Base-by-base conservation (phyloP, 2,329 filamentous ascomycete genomes). In the Aureobasidium leucospermi region DNA sequence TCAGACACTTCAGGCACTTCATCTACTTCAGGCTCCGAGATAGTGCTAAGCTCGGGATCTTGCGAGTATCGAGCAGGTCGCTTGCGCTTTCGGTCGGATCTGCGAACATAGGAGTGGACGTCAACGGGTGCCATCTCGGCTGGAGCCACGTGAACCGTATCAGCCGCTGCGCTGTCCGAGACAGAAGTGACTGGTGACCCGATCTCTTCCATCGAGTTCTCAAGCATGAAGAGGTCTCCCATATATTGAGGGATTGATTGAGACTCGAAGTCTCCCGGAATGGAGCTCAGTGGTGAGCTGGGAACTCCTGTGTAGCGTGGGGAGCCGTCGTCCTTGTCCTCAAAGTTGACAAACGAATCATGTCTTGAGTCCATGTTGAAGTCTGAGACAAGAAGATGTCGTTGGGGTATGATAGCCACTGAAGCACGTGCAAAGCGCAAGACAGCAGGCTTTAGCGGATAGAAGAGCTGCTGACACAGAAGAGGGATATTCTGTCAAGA, bases 11-110 rank as follows among this genome's bases (percentile, higher is more conserved):
- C 41, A 4, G 23, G 48, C 5, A 7, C 7, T 15, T 13, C 2
- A 13, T 42, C 34, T 8, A 34, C n/a, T 23, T 56, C 52, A 6
- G 39, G n/a, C 10, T 38, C 41, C 7, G 19, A 29, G 16, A 19
- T 3, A 16, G 9, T n/a, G 15, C 1, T 31, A 45, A 29, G 4
- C 2, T 45, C 29, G 11, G 10, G n/a, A 4, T 13, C 8, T 11
- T 34, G 6, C 16, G 5, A 10, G 29, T 23, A 34, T 6, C 36
- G 28, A 32, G 6, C 3, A 29, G 31, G 10, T 13, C 8, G 13
- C 29, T 58, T 58, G 55, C 55, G 55, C 34, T 58, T 58, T 31
- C 55, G 55, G 10, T 29, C 36, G 6, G 55, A 58, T 34, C 55
- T 58, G 23, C 55, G 55, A 29, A 58, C 43, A 3, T 48, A 41